Percentiles rank a stretch among this genome's conserved stretches.
Evolutionary conservation across 306 rosid genomes (phyloP).

Genomic region (Purshia tridentata): DNA sequence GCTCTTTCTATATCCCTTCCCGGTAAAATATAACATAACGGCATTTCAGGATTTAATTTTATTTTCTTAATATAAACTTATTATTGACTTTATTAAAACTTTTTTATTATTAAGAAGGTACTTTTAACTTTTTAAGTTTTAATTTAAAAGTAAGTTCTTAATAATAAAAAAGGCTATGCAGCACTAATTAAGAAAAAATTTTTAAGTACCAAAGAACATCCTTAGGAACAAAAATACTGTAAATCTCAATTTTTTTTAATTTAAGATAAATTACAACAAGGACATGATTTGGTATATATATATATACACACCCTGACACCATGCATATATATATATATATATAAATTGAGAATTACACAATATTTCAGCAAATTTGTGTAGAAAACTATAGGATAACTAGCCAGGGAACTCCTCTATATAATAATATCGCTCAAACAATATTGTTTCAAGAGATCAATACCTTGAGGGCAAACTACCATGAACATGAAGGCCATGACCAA

Average conservation of each 20-base stretch:
- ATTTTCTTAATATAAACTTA: no score
- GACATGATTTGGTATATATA: background rate
- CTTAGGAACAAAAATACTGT: no score
- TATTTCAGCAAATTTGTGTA: no score
- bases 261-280: background rate
- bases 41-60: background rate
- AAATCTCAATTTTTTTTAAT: no score
- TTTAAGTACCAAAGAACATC: no score
- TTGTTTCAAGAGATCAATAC: slow-evolving; percentile 6
- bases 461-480: slow-evolving; percentile 14
- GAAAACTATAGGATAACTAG: no score
- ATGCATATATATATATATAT: background rate
- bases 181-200: no score
- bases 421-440: background rate
- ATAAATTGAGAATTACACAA: background rate
- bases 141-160: no score
- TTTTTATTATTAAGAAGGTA: no score
- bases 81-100: no score
- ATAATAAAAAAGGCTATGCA: no score
- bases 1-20: background rate
- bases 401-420: background rate
- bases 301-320: background rate
- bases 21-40: background rate
- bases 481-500: slow-evolving; percentile 18
- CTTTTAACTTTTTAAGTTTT: no score